Percentiles rank a stretch among this genome's conserved stretches.
These are phyloP conservation scores for Calycina marina DNA, from an alignment of 2,329 filamentous ascomycete genomes.

Conservation along the genomic window DNA sequence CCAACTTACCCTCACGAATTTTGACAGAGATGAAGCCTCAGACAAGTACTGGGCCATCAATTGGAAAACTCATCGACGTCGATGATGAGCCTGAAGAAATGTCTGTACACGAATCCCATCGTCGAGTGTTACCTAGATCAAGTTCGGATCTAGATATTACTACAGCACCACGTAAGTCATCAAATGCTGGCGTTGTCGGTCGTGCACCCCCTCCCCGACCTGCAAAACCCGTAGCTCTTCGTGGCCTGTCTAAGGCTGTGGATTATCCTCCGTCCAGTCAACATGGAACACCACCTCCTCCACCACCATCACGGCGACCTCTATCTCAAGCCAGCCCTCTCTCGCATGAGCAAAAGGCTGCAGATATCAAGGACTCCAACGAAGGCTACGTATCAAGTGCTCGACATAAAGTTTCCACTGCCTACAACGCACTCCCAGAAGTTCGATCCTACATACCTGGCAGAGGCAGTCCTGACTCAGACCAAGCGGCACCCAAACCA, in stretches of 20 bases:
- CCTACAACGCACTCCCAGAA: slow-evolving; percentile 22
- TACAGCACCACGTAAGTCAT: slow-evolving; percentile 19
- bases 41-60: slow-evolving; percentile 25
- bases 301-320: slow-evolving; percentile 17
- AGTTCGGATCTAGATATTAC: slow-evolving; percentile 16
- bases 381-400: slow-evolving; percentile 19
- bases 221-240: slow-evolving; percentile 39
- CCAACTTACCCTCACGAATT: slow-evolving; percentile 15
- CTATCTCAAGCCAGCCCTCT: slow-evolving; percentile 16
- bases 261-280: slow-evolving; percentile 25
- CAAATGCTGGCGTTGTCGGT: slow-evolving; percentile 6
- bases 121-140: slow-evolving; percentile 16
- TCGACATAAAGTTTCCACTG: slow-evolving; percentile 17
- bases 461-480: slow-evolving; percentile 2
- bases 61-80: slow-evolving; percentile 47
- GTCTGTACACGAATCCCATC: slow-evolving; percentile 23
- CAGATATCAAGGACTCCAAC: slow-evolving; percentile 10
- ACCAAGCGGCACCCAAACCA: slow-evolving; percentile 12
- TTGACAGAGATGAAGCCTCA: slow-evolving; percentile 13
- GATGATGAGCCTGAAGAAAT: slow-evolving; percentile 34
- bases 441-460: slow-evolving; percentile 18
- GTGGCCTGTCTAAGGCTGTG: slow-evolving; percentile 24
- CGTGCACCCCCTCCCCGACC: slow-evolving; percentile 35
- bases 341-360: background rate
- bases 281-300: slow-evolving; percentile 24